Base-by-base conservation (phyloP, 1,284 basidiomycete species). In the Ganoderma boninense region DNA sequence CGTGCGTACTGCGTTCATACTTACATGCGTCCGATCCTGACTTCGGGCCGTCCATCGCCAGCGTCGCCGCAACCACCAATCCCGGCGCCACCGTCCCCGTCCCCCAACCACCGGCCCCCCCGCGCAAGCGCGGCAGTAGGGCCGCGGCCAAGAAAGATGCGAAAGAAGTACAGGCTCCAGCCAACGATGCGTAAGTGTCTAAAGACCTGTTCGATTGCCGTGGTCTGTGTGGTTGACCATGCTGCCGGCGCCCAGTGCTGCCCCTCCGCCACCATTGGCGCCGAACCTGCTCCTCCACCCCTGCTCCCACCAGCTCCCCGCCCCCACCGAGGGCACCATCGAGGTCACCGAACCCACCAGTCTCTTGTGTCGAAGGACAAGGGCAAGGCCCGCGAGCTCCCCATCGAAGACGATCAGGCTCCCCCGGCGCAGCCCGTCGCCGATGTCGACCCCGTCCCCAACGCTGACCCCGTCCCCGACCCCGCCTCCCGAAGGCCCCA, bases 121-220 rank as follows among this genome's bases (percentile, higher is more conserved):
- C 72, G 10, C 67, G 60, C 56, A 73, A 65, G 35, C 60, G 66
- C 7, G 46, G 64, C 32, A 52, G 63, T 42, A 69, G 67, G 67
- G 67, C 67, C 23, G n/a, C n/a, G n/a, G 43, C 54, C 3, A 64
- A 43, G 35, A 10, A 23, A 56, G 14, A 64, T 43, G 5, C 42
- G 20, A 57, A 43, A 40, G 13, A 42, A 26, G 62, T 42, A 64
- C 43, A 46, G 63, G 40, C 14, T 2, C 7, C 23, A 14, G 46
- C 23, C 23, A 46, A 46, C 14, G 60, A 43, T 20, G 5, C 8
- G 60, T 62, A 23, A 40, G 60, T 61, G n/a, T 35, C 5, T 14
- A 5, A 14, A 35, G 4, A 18, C 60, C 40, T 18, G n/a, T n/a
- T 3, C 23, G 16, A 11, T 62, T 38, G 38, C 4, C 16, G 46